These are phyloP conservation scores for Backusella sp. DNA, from an alignment of 192 early-diverging fungal genomes.

Conservation along the genomic window DNA sequence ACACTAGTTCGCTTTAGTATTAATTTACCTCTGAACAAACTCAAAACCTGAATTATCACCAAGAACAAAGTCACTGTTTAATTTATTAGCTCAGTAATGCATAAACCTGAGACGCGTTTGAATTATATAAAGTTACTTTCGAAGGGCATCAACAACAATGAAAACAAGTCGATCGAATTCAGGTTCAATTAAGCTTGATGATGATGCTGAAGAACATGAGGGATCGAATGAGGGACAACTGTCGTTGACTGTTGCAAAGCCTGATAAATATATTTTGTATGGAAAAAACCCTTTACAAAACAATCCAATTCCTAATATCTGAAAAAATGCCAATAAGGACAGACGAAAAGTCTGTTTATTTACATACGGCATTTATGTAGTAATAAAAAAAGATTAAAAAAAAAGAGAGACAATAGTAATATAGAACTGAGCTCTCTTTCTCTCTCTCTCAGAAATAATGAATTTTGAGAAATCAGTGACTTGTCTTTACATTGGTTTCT, in stretches of 20 bases:
- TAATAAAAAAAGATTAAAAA: not conserved
- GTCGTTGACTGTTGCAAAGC: conserved; percentile 52
- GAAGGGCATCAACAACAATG: conserved; percentile 71
- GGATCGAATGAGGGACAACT: conserved; percentile 20
- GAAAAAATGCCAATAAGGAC: conserved; percentile 34
- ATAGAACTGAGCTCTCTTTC: not conserved
- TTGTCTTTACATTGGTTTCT: not conserved
- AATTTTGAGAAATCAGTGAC: not conserved
- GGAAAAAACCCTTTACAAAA: conserved; percentile 80
- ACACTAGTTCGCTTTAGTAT: not conserved
- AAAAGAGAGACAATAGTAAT: not conserved
- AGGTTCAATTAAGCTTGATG: conserved; percentile 21
- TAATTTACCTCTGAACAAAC: conserved; percentile 55
- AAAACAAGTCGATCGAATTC: conserved; percentile 61
- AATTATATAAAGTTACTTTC: conserved; percentile 46
- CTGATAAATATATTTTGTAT: conserved; percentile 67
- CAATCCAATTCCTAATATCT: conserved; percentile 60
- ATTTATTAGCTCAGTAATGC: not conserved
- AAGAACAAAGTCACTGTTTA: conserved; percentile 66
- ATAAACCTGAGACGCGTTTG: not conserved
- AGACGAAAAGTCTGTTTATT: conserved; percentile 3
- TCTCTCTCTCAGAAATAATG: not conserved
- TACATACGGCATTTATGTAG: not conserved
- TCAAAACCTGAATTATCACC: conserved; percentile 62
- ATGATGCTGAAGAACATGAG: not conserved